Base-by-base conservation (phyloP, 1,284 basidiomycete species). In the Naganishia sp. region DNA sequence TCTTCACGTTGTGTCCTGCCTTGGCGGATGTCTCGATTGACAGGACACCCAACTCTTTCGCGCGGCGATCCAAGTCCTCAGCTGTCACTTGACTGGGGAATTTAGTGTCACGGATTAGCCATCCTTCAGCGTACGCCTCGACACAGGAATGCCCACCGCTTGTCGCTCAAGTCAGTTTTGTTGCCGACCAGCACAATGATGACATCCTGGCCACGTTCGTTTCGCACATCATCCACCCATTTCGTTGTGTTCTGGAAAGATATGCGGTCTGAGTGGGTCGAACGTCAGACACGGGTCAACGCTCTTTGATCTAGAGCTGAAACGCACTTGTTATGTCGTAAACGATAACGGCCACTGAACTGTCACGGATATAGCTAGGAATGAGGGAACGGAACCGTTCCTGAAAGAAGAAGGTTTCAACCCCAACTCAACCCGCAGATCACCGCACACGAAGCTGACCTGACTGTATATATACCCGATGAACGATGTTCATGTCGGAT, bases 11-110 rank as follows among this genome's bases (percentile, higher is more conserved):
- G 80, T 99, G 95, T 2, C 96, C 96, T 3, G 96, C 96, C 79
- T 99, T 99, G 43, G 96, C 96, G 42, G 93, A 96, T 4, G 96
- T 99, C 82, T 99, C 96, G 88, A 99, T 97, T 77, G 96, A 97
- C 90, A 99, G 93, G 74, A 99, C 90, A 75, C 89, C 90, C 70
- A 96, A 84, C 77, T 96, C 90, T 63, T 92, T 89, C n/a, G 94
- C 87, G 75, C 92, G 92, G 68, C 89, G 87, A 57, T 95, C 95
- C 18, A 95, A 93, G 76, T 99, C 95, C 78, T 99, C 96, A 6
- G 94, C 85, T 6, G 95, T 98, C n/a, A 99, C 95, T 88, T 99
- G 93, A 71, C 94, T 96, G 74, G 31, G 16, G 10, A 3, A 36
- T 43, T 43, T 54, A 55, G 21, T 25, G 48, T 33, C 10, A 39